Base-by-base conservation (phyloP, 1,284 basidiomycete species). In the Sporisorium reilianum region DNA sequence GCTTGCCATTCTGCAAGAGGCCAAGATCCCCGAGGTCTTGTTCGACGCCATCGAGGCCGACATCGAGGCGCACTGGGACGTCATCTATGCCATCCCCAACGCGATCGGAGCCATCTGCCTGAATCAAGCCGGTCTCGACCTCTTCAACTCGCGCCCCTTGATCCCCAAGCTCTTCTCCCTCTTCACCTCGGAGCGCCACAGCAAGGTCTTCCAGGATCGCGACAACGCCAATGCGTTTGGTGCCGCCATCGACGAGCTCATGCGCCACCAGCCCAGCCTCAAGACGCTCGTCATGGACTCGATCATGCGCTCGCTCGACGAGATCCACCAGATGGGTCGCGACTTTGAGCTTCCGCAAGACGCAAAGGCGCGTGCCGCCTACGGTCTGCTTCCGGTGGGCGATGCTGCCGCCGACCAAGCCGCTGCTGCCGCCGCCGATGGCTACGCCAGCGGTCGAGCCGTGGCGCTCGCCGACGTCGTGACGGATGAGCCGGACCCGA, bases 71-170 rank as follows among this genome's bases (percentile, higher is more conserved):
- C 72, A 75, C 64, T 83, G 77, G 16, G 78, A 95, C 90, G 92
- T 97, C 55, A 90, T 99, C 55, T 91, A 92, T 87, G 90, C 95
- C 0, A 90, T 98, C 59, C 93, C 95, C 0, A 96, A 96, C 79
- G 96, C 95, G n/a, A 90, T 99, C 57, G 95, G 96, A 36, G 97
- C 97, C 0, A 88, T 99, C 45, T 99, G 96, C 84, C 89, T 99
- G 59, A 99, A 99, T 82, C 91, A 93, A 77, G 87, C 89, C 3
- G 97, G 97, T 3, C 90, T 97, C 77, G 89, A 93, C 40, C 92
- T 93, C 79, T 89, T 97, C 42, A 86, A 90, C 16, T 54, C 66
- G 16, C 91, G 92, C 1, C 89, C 88, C 57, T 90, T 97, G 66
- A 92, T 99, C 75, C 90, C 90, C 9, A 89, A 90, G 52, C 90